phyloP scores from a whole-genome alignment of 148 eudicot species.

The Rhododendron simsii region DNA sequence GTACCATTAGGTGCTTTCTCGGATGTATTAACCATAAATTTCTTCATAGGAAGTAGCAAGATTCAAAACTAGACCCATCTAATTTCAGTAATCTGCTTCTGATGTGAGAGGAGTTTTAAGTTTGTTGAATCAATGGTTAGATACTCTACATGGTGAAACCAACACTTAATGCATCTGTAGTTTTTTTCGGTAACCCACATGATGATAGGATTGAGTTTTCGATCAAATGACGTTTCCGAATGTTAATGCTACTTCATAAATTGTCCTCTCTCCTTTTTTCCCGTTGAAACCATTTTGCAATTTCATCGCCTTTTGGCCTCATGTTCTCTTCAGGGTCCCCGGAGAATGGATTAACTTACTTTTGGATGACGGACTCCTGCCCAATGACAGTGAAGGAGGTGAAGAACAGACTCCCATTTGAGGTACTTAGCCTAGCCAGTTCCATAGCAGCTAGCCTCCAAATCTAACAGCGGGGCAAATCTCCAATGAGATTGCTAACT shows the following conservation, averaged over 20 bases:
- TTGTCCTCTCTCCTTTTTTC: neutral
- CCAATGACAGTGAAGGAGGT: conserved; percentile 77
- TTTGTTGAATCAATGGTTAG: neutral
- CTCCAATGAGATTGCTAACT: neutral
- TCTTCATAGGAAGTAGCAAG: neutral
- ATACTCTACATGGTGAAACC: neutral
- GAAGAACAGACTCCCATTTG: conserved; percentile 71
- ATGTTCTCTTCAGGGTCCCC: conserved; percentile 47
- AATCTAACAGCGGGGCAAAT: conserved; percentile 24
- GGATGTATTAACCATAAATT: neutral
- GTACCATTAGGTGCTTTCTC: neutral
- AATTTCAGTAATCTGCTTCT: neutral
- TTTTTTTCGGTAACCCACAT: neutral
- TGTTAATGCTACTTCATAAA: neutral
- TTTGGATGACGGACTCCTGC: conserved; percentile 98
- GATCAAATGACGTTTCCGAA: neutral
- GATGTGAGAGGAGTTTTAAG: neutral
- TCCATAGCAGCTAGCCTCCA: conserved; percentile 83
- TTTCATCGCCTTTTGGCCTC: neutral
- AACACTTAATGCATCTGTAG: neutral
- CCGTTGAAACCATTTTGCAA: neutral
- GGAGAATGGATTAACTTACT: conserved; percentile 65
- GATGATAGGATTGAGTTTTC: neutral
- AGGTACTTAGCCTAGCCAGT: conserved; percentile 82
- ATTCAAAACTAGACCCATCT: neutral